Evolutionary conservation across 768 basidiomycete genomes (phyloP), one percentile per base, ranked within the genome.

Genomic region (Phylloporus arenicola): DNA sequence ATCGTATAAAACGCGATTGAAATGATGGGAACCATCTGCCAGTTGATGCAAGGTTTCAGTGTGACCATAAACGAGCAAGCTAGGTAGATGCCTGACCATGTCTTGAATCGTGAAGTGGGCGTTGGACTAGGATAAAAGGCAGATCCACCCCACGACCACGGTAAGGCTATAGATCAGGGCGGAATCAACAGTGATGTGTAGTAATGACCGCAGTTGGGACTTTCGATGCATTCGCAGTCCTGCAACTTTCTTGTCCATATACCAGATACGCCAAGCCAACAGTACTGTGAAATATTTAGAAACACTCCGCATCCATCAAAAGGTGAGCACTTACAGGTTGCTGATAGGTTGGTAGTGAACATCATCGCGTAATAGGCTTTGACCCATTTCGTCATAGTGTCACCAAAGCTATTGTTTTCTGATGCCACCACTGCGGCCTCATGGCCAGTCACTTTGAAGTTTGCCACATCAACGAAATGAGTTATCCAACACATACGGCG

Each of bases 301-400:
- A 39, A 4, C 22, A 24, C 22, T 24, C 22, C 22, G 27, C 27
- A 12, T 14, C 1, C 14, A 16, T 9, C n/a, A 7, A 30, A 29
- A 39, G 1, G 1, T 14, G 35, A 30, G 22, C 2, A 34, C 58
- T 39, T 46, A 66, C 66, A 29, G 4, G 71, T 68, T 16, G 63
- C 59, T 16, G 54, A 43, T 1, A 71, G 49, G 52, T 70, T 72
- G n/a, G 67, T 68, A 0, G 53, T 41, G 6, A 69, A 57, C 3
- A 69, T 67, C n/a, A 57, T 57, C 0, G 55, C 56, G 50, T 67
- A 71, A 40, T 69, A 69, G 5, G 65, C 50, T 3, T 53, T 68
- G 42, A 72, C 65, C 70, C 70, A 73, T 13, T 44, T 49, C 0
- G 55, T 55, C 6, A 62, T 55, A 17, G 47, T 47, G 4, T 35